A percentile compares a stretch with the other conserved stretches of the same genome.
phyloP scores from a whole-genome alignment of 2,329 filamentous ascomycete species.

The Rhytidhysteron rufulum region DNA sequence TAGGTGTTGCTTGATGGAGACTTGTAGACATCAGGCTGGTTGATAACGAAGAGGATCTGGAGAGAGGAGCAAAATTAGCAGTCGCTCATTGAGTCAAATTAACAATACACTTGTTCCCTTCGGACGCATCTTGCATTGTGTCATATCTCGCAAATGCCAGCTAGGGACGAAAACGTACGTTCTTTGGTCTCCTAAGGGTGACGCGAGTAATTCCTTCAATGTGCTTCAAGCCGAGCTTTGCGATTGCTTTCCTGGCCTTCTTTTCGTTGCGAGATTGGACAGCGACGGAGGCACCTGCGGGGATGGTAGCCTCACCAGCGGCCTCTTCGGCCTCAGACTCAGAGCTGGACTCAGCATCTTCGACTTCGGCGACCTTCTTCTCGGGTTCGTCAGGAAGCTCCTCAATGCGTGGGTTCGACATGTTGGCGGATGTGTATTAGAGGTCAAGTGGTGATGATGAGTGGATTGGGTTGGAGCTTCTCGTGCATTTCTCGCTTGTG shows the following conservation, averaged over 20 bases:
- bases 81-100: too few species aligned
- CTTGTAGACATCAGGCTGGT: slow-evolving; percentile 99
- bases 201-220: slow-evolving; percentile 97
- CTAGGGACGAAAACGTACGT: slow-evolving; percentile 78
- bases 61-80: not conserved
- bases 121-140: too few species aligned
- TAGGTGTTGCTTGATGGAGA: slow-evolving; percentile 99
- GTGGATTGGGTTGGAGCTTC: slow-evolving; percentile 10
- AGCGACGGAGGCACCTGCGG: slow-evolving; percentile 81
- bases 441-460: slow-evolving; percentile 13
- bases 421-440: slow-evolving; percentile 52
- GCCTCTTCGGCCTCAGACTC: slow-evolving; percentile 75
- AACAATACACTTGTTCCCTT: too few species aligned
- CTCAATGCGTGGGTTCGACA: slow-evolving; percentile 98
- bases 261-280: slow-evolving; percentile 99
- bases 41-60: slow-evolving; percentile 99
- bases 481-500: slow-evolving; percentile 14
- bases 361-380: slow-evolving; percentile 71
- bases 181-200: slow-evolving; percentile 96
- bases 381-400: slow-evolving; percentile 88
- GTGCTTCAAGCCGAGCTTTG: slow-evolving; percentile 95
- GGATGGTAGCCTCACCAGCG: slow-evolving; percentile 63
- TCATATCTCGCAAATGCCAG: too few species aligned
- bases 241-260: slow-evolving; percentile 99
- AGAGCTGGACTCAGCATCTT: slow-evolving; percentile 67